Evolutionary conservation across 2,329 filamentous ascomycete species (phyloP).

Genomic region (Aureobasidium namibiae): DNA sequence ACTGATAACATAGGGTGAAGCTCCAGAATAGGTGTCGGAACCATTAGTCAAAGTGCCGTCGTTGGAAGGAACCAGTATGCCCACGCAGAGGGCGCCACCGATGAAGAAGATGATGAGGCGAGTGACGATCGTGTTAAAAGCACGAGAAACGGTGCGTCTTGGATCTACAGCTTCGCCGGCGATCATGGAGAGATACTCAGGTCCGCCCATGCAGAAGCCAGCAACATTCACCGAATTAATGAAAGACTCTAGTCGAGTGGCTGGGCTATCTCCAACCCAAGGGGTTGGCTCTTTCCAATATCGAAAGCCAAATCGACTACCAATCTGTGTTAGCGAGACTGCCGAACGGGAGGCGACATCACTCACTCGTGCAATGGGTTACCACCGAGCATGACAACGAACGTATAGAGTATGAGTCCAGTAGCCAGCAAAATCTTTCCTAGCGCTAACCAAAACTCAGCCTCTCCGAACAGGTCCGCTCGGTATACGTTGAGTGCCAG

Average conservation of each 20-base stretch:
- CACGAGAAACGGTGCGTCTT: slow-evolving; percentile 36
- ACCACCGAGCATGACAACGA: slow-evolving; percentile 28
- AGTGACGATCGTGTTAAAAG: slow-evolving; percentile 41
- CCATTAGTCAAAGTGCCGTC: slow-evolving; percentile 20
- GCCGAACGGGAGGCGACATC: too few species aligned
- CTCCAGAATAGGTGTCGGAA: slow-evolving; percentile 23
- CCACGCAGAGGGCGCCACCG: slow-evolving; percentile 35
- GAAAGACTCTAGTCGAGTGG: slow-evolving; percentile 21
- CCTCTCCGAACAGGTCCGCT: slow-evolving; percentile 38
- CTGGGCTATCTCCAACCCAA: slow-evolving; percentile 21
- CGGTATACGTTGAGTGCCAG: slow-evolving; percentile 33
- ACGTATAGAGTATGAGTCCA: slow-evolving; percentile 35
- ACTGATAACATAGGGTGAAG: slow-evolving; percentile 28
- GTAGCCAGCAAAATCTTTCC: slow-evolving; percentile 38
- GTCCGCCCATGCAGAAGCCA: slow-evolving; percentile 38
- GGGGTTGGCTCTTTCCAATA: slow-evolving; percentile 32
- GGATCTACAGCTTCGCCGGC: slow-evolving; percentile 39
- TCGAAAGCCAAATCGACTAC: slow-evolving; percentile 32
- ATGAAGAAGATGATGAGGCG: slow-evolving; percentile 42
- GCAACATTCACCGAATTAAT: slow-evolving; percentile 28
- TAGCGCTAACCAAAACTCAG: slow-evolving; percentile 44
- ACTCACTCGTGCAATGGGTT: slow-evolving; percentile 24
- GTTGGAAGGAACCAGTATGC: slow-evolving; percentile 30
- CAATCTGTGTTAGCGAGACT: background rate
- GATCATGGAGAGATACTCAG: slow-evolving; percentile 43